A percentile compares a stretch with the other conserved stretches of the same genome.
Evolutionary conservation across 352 stramenopile genomes (phyloP).

Genomic region (Globisporangium abappressorium): DNA sequence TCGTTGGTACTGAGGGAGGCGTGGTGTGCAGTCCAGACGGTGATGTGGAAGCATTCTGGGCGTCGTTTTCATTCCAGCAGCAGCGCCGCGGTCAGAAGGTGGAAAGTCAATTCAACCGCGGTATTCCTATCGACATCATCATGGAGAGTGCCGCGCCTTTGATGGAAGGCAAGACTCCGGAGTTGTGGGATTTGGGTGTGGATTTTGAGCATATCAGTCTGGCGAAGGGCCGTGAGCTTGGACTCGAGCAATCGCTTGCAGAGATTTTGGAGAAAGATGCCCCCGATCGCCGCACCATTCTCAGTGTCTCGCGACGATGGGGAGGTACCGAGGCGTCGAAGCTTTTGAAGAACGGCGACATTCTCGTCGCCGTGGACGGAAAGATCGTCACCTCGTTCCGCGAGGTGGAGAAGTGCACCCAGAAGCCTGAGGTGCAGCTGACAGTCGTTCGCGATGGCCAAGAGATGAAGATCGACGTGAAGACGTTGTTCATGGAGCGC

Average conservation of each 20-base stretch:
- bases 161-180: constrained; percentile 62
- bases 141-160: constrained; percentile 81
- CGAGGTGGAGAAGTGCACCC: constrained; percentile 77
- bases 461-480: constrained; percentile 66
- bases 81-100: constrained; percentile 68
- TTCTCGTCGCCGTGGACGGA: constrained; percentile 83
- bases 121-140: constrained; percentile 85
- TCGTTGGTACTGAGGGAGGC: constrained; percentile 78
- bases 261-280: constrained; percentile 72
- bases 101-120: constrained; percentile 84
- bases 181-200: constrained; percentile 79
- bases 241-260: constrained; percentile 74
- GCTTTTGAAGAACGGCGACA: constrained; percentile 79
- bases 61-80: constrained; percentile 87
- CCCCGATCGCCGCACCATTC: constrained; percentile 68
- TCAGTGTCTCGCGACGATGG: constrained; percentile 76
- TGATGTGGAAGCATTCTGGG: constrained; percentile 82
- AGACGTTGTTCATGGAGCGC: constrained; percentile 75
- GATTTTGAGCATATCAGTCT: constrained; percentile 89
- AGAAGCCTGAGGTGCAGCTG: constrained; percentile 75
- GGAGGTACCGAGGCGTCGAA: constrained; percentile 68
- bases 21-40: constrained; percentile 72
- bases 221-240: constrained; percentile 85
- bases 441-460: constrained; percentile 85
- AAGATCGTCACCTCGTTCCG: constrained; percentile 84